These are phyloP conservation scores for Logfia minima DNA, from an alignment of 129 eudicot species.

Conservation along the genomic window DNA sequence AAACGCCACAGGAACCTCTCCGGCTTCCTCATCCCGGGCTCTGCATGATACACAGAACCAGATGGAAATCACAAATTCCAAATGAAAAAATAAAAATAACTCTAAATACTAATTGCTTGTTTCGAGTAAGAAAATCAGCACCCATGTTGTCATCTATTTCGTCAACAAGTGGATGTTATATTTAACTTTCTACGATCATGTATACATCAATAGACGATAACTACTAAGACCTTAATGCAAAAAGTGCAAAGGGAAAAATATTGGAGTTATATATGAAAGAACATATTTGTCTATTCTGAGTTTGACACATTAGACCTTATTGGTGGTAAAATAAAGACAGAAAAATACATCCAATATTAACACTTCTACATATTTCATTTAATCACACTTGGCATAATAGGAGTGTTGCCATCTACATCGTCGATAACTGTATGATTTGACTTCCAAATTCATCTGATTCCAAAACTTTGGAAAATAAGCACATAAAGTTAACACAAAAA, in stretches of 20 bases:
- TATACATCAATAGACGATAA: background rate
- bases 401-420: background rate
- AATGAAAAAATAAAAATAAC: background rate
- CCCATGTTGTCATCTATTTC: background rate
- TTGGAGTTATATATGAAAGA: background rate
- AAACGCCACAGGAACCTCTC: conserved; percentile 91
- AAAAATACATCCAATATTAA: background rate
- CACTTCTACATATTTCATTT: conserved; percentile 1
- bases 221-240: background rate
- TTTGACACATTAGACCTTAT: background rate
- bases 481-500: background rate
- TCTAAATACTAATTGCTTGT: background rate
- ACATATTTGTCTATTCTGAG: background rate
- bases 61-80: background rate
- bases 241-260: background rate
- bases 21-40: conserved; percentile 73
- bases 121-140: background rate
- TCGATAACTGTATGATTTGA: background rate
- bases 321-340: background rate
- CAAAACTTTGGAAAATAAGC: background rate
- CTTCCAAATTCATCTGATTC: background rate
- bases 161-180: background rate
- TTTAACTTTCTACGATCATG: background rate
- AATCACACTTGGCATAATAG: background rate
- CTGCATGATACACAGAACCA: conserved; percentile 31